Percentiles rank a stretch among this genome's conserved stretches.
These are phyloP conservation scores for Hansenula anomala DNA, from an alignment of 1,139 yeast genomes.

Conservation along the genomic window DNA sequence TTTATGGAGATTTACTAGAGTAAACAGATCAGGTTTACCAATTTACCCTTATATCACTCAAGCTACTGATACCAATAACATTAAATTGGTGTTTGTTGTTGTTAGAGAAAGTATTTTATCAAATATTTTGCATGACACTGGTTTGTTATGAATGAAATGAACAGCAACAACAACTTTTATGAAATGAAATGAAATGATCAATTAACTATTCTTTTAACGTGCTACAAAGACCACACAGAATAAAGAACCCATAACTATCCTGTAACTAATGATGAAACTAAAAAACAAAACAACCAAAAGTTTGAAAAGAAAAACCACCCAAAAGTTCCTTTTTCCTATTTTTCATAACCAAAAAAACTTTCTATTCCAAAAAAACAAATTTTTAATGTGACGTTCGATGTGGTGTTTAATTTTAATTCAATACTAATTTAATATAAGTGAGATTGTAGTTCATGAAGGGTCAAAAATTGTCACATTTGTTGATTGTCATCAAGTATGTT, in stretches of 20 bases:
- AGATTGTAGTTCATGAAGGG: no score
- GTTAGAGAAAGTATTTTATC: constrained; percentile 86
- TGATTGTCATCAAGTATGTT: constrained; percentile 19
- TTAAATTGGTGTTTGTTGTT: constrained; percentile 85
- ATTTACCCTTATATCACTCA: constrained; percentile 91
- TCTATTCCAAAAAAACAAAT: no score
- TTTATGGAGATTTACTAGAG: constrained; percentile 84
- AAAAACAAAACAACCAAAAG: no score
- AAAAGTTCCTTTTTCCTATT: no score
- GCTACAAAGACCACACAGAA: no score
- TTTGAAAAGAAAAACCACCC: no score
- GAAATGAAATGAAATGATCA: not conserved
- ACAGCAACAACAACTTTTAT: not conserved
- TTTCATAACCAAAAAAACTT: no score
- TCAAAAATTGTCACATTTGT: constrained; percentile 15
- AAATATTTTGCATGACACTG: constrained; percentile 80
- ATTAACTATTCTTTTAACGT: not conserved
- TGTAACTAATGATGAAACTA: no score
- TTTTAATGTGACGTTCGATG: no score
- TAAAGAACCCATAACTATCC: no score
- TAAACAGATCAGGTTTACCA: constrained; percentile 76
- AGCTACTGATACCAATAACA: constrained; percentile 90
- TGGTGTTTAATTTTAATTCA: no score
- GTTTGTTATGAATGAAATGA: constrained; percentile 45
- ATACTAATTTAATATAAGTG: no score